These are phyloP conservation scores for Hordeum marinum DNA, from an alignment of 176 grass and related monocot genomes.

Conservation along the genomic window DNA sequence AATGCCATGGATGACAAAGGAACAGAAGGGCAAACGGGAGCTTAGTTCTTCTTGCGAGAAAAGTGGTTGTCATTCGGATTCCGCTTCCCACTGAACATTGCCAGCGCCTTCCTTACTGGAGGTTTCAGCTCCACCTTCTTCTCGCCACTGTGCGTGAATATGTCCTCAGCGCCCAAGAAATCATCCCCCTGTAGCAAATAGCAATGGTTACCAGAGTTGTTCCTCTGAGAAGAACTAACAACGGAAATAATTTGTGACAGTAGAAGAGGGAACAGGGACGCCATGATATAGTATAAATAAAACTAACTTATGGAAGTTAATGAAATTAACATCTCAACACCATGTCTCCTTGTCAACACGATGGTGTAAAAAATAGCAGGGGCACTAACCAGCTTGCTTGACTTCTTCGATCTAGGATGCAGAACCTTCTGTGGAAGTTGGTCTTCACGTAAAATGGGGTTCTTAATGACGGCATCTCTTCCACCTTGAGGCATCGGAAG, in stretches of 20 bases:
- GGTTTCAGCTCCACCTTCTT: slow-evolving; percentile 75
- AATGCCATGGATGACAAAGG: not conserved
- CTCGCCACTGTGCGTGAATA: slow-evolving; percentile 73
- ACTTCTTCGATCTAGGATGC: slow-evolving; percentile 73
- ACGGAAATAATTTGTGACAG: not conserved
- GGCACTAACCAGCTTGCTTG: slow-evolving; percentile 60
- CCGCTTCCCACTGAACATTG: slow-evolving; percentile 84
- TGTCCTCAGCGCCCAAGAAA: slow-evolving; percentile 53
- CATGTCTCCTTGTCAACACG: not conserved
- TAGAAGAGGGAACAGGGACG: not conserved
- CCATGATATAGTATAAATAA: not conserved
- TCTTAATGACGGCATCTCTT: slow-evolving; percentile 75
- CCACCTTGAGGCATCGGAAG: slow-evolving; percentile 96
- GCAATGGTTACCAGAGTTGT: not conserved
- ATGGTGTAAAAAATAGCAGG: slow-evolving; percentile 9
- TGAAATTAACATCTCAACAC: not conserved
- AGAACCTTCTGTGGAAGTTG: slow-evolving; percentile 93
- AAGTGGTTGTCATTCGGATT: slow-evolving; percentile 99
- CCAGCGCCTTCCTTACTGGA: slow-evolving; percentile 77
- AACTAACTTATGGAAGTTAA: not conserved
- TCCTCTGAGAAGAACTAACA: not conserved
- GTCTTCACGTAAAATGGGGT: slow-evolving; percentile 88
- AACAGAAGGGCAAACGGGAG: not conserved
- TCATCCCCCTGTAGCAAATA: slow-evolving; percentile 58
- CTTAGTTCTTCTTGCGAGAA: slow-evolving; percentile 60